phyloP scores from a whole-genome alignment of 768 basidiomycete genomes.

The Boletus tomentosulus region DNA sequence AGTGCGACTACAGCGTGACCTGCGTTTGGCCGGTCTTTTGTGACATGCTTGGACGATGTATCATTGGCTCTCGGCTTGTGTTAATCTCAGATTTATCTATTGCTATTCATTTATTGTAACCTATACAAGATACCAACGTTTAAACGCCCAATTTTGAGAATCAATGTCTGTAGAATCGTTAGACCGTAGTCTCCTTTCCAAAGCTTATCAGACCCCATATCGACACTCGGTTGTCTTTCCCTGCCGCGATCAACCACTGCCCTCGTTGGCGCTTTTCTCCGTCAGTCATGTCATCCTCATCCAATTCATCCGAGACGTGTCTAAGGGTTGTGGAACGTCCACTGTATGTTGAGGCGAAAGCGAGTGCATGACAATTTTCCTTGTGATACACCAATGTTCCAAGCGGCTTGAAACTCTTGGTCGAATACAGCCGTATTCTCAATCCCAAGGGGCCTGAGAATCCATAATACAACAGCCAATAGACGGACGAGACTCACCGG shows the following conservation, averaged over 20 bases:
- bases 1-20: slow-evolving; percentile 43
- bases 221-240: slow-evolving; percentile 66
- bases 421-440: slow-evolving; percentile 81
- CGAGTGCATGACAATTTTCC: slow-evolving; percentile 65
- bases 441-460: background rate
- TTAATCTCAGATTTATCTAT: slow-evolving; percentile 8
- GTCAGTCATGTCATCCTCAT: slow-evolving; percentile 50
- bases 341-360: slow-evolving; percentile 49
- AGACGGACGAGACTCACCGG: slow-evolving; percentile 47
- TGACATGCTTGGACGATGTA: slow-evolving; percentile 23
- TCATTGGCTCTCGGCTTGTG: background rate
- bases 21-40: slow-evolving; percentile 53
- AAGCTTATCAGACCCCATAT: slow-evolving; percentile 49
- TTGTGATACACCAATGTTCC: slow-evolving; percentile 86
- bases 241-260: slow-evolving; percentile 63
- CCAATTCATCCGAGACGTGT: slow-evolving; percentile 9
- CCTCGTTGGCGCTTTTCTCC: slow-evolving; percentile 42
- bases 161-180: background rate
- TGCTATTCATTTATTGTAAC: slow-evolving; percentile 19
- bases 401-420: slow-evolving; percentile 74
- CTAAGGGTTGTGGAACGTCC: slow-evolving; percentile 8
- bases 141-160: background rate
- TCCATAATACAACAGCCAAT: background rate
- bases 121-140: slow-evolving; percentile 6
- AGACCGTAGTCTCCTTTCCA: background rate